Evolutionary conservation across 495 filamentous ascomycete genomes (phyloP), one percentile per base, ranked within the genome.

Genomic region (Neurospora africana): DNA sequence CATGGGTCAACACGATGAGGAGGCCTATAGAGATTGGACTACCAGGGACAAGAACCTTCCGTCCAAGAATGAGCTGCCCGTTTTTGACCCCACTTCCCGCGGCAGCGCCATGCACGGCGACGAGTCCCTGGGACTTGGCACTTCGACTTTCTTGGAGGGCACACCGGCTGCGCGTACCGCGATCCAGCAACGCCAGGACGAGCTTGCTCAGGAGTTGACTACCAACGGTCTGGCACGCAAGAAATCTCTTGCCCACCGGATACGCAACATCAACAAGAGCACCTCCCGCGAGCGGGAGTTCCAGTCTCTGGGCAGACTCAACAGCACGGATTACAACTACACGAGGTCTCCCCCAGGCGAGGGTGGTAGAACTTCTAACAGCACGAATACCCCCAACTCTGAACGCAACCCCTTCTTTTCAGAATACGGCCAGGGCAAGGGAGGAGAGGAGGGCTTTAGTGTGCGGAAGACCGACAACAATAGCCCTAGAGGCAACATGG

Each of bases 61-160:
- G 3, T 72, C 69, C 68, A 80, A 82, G 58, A 74, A 73, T 69
- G 87, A 89, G 35, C 76, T 80, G 30, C 81, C 81, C 19, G 81
- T 87, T 5, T 83, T 86, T 69, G 86, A 86, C 71, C 82, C 86
- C 4, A 81, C 83, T 36, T 81, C 82, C 69, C 80, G 81, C 43
- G 82, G 90, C 44, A 91, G 92, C 68, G 87, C 90, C 8, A 85
- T 98, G 43, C 92, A 97, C 74, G 96, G 95, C 13, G 87, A 93
- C 67, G 89, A 95, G 80, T 92, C 87, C 0, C 80, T 92, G 74
- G 96, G 96, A 13, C 85, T 99, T 6, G 96, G 96, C 69, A 96
- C 94, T 11, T 97, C 92, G 70, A 99, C 96, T 3, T 98, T 98
- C 84, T 81, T 99, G 30, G 96, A 99, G 75, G 96, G 96, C 35